phyloP scores from a whole-genome alignment of 352 stramenopile species.

The Pythium phragmitis region DNA sequence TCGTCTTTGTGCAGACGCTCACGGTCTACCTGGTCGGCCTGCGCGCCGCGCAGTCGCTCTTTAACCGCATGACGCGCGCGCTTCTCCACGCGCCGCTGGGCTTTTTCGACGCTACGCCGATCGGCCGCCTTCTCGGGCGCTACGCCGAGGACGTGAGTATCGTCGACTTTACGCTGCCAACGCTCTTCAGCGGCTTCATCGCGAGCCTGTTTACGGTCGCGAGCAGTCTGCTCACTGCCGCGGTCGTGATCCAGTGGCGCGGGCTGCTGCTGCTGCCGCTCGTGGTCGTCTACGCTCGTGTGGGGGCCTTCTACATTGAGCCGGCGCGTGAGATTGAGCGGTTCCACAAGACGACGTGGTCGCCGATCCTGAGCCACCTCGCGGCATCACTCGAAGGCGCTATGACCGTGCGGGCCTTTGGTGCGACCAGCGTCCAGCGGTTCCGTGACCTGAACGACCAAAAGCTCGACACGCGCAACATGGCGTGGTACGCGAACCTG shows the following conservation, averaged over 20 bases:
- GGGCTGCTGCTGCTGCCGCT: conserved; percentile 77
- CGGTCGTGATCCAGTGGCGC: conserved; percentile 70
- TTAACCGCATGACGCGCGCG: conserved; percentile 73
- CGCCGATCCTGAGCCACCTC: conserved; percentile 31
- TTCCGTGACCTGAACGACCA: conserved; percentile 40
- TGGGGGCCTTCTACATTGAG: conserved; percentile 37
- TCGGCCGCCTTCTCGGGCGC: conserved; percentile 81
- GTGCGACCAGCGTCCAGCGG: conserved; percentile 32
- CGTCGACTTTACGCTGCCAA: conserved; percentile 72
- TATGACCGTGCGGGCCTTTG: conserved; percentile 52
- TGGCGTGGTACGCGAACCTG: conserved; percentile 17
- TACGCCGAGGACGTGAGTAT: conserved; percentile 87
- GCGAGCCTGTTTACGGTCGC: conserved; percentile 56
- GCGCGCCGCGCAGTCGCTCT: conserved; percentile 42
- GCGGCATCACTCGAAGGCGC: conserved; percentile 50
- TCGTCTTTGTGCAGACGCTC: conserved; percentile 27
- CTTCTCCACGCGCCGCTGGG: conserved; percentile 76
- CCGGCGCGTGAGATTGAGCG: conserved; percentile 43
- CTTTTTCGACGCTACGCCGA: conserved; percentile 89
- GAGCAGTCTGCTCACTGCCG: conserved; percentile 64
- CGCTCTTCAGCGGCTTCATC: conserved; percentile 36
- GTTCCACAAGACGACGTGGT: conserved; percentile 31
- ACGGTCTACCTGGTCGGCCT: conserved; percentile 32
- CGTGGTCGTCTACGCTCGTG: conserved; percentile 71
- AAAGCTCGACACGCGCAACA: conserved; percentile 21